These are phyloP conservation scores for Coemansia brasiliensis DNA, from an alignment of 192 early-diverging fungal species.

Conservation along the genomic window DNA sequence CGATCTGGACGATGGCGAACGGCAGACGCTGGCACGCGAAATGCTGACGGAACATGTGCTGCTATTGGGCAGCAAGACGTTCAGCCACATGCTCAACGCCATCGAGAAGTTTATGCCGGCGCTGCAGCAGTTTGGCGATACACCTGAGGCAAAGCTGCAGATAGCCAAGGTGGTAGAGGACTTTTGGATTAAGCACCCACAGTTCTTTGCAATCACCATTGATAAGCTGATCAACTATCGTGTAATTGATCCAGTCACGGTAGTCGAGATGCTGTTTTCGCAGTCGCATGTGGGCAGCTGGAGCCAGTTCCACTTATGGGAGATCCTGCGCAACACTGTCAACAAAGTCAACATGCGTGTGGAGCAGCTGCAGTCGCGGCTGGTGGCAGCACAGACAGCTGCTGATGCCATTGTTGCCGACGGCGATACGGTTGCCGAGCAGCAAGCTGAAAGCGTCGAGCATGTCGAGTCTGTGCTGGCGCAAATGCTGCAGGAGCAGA, in stretches of 20 bases:
- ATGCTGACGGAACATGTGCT: constrained; percentile 82
- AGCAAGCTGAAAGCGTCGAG: constrained; percentile 54
- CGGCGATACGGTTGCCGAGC: constrained; percentile 22
- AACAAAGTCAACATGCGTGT: constrained; percentile 85
- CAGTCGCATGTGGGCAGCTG: constrained; percentile 33
- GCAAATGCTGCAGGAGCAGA: constrained; percentile 74
- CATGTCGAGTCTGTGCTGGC: constrained; percentile 65
- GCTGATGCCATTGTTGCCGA: constrained; percentile 34
- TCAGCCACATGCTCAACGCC: constrained; percentile 89
- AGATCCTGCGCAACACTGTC: constrained; percentile 81
- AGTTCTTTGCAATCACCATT: constrained; percentile 88
- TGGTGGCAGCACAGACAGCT: constrained; percentile 22
- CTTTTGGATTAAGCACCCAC: constrained; percentile 89
- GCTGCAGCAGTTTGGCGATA: constrained; percentile 37
- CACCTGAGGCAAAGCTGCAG: constrained; percentile 67
- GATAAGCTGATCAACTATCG: constrained; percentile 96
- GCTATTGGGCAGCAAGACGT: constrained; percentile 87
- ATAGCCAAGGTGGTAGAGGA: constrained; percentile 65
- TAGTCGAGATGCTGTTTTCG: constrained; percentile 79
- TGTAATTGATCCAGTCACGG: constrained; percentile 79
- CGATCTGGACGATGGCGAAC: constrained; percentile 33
- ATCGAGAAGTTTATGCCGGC: constrained; percentile 75
- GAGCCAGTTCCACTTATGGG: constrained; percentile 73
- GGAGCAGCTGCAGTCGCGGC: constrained; percentile 39
- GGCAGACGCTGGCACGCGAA: constrained; percentile 60